Base-by-base conservation (phyloP, 75 land plant genomes). In the Pseudotsuga menziesii region DNA sequence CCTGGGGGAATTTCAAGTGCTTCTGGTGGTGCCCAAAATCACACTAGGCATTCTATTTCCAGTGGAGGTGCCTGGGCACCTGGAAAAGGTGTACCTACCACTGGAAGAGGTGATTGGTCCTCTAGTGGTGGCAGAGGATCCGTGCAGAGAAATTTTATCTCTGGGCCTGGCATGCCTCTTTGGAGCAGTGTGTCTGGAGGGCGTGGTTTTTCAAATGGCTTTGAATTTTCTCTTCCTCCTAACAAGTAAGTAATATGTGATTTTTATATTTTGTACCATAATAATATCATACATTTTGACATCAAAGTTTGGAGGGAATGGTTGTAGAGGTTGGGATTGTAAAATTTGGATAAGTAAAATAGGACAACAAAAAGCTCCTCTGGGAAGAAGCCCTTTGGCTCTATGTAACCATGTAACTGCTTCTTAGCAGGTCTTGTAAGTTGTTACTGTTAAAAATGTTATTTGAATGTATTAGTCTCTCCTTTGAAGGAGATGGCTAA, bases 201-300 rank as follows among this genome's bases (percentile, higher is more conserved):
- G 3, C 91, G 91, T n/a, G 81, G 83, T 64, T 84, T 76, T 80
- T 82, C 82, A n/a, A 61, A 62, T 82, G 91, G 93, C 61, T 64
- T 84, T 48, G 98, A 95, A 56, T 95, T 93, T 82, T 89, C 92
- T 57, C 98, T 95, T n/a, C 98, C 98, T 58, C 89, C 98, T 73
- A 92, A 91, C 82, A 95, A 95, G 98, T 95, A 87, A 72, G 87
- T 70, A 60, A 25, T 25, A 19, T 26, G 32, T n/a, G 52, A 29
- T 13, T 61, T 48, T 56, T 4, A 56, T 56, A 56, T 29, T 26
- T 56, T 56, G 62, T 52, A 23, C n/a, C 16, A 74, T 57, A 26
- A 20, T 58, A 39, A 74, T 11, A 74, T 27, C 36, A 57, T 57
- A 22, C 35, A 74, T 56, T 8, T 16, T 8, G 56, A 56, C 16